Conservation (phyloP, 1,284 basidiomycete species). For the Microbotryum violaceum region DNA sequence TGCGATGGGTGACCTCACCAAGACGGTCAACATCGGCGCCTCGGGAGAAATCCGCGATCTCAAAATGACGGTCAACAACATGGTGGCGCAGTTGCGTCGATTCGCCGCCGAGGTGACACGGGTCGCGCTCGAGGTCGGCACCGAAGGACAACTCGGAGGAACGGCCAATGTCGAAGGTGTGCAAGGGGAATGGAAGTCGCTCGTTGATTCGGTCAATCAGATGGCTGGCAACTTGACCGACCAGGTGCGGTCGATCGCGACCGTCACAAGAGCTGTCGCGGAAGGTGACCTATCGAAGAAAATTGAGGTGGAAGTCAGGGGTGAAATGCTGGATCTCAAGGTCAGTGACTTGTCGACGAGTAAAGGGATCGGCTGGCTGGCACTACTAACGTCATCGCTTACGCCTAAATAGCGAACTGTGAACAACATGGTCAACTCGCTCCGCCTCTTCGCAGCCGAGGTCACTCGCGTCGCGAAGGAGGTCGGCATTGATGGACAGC, state of each 20-base stretch:
- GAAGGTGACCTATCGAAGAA: slow-evolving; percentile 90
- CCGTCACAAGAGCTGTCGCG: slow-evolving; percentile 61
- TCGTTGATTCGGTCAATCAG: slow-evolving; percentile 40
- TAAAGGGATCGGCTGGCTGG: background rate
- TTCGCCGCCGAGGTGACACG: slow-evolving; percentile 93
- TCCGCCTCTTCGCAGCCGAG: slow-evolving; percentile 89
- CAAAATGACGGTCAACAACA: slow-evolving; percentile 87
- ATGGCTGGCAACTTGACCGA: slow-evolving; percentile 67
- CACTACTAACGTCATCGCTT: background rate
- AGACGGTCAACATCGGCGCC: slow-evolving; percentile 88
- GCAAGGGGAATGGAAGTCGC: slow-evolving; percentile 43
- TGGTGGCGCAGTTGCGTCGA: slow-evolving; percentile 80
- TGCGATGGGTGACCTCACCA: slow-evolving; percentile 79
- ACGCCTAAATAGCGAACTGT: slow-evolving; percentile 17
- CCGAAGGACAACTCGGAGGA: slow-evolving; percentile 45
- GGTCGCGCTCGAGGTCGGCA: slow-evolving; percentile 54
- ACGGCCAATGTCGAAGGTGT: slow-evolving; percentile 46
- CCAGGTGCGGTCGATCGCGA: slow-evolving; percentile 46
- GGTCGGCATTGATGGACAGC: slow-evolving; percentile 43
- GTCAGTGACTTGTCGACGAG: slow-evolving; percentile 43
- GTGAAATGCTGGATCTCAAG: slow-evolving; percentile 94
- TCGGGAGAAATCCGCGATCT: slow-evolving; percentile 95
- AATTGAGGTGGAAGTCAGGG: slow-evolving; percentile 91
- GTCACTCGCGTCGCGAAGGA: slow-evolving; percentile 90
- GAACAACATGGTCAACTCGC: slow-evolving; percentile 82